A percentile compares a stretch with the other conserved stretches of the same genome.
Conservation (phyloP, 2,329 filamentous ascomycete genomes). For the Dactylellina drechsleri region DNA sequence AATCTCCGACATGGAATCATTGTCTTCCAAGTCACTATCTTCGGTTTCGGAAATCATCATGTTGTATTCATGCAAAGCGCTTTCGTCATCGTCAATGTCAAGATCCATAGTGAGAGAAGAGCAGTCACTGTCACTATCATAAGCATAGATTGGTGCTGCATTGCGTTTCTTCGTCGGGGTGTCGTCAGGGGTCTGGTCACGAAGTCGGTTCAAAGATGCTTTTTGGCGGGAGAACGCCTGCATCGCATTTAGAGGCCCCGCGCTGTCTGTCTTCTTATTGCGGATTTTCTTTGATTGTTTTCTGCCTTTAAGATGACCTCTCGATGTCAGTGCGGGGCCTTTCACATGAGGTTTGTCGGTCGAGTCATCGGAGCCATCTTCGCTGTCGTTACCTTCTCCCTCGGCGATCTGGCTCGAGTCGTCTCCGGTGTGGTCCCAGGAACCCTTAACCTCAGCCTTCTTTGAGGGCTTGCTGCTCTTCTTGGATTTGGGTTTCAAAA, state of each 20-base stretch:
- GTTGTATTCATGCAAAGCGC: conserved; percentile 44
- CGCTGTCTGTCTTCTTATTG: conserved; percentile 55
- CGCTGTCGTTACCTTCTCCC: conserved; percentile 55
- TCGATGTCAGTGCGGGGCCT: conserved; percentile 55
- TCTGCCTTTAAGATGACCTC: conserved; percentile 55
- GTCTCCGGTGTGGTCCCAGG: conserved; percentile 49
- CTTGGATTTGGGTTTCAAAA: conserved; percentile 40
- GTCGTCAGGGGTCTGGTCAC: conserved; percentile 35
- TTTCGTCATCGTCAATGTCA: conserved; percentile 51
- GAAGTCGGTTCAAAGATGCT: conserved; percentile 20
- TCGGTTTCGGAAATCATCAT: conserved; percentile 46
- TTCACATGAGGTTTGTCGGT: conserved; percentile 53
- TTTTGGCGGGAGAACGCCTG: conserved; percentile 47
- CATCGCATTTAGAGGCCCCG: conserved; percentile 38
- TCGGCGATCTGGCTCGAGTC: conserved; percentile 54
- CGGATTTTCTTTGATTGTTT: conserved; percentile 47
- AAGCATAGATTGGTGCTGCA: conserved; percentile 43
- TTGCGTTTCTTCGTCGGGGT: conserved; percentile 52
- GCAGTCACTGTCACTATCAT: conserved; percentile 48
- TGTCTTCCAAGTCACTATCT: conserved; percentile 45
- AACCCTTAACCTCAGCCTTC: conserved; percentile 45
- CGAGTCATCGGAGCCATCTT: conserved; percentile 54
- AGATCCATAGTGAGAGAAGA: conserved; percentile 52
- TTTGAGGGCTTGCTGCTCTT: conserved; percentile 36
- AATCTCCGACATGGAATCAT: conserved; percentile 26